Conservation (phyloP, 306 rosid genomes). For the Rosa rugosa region DNA sequence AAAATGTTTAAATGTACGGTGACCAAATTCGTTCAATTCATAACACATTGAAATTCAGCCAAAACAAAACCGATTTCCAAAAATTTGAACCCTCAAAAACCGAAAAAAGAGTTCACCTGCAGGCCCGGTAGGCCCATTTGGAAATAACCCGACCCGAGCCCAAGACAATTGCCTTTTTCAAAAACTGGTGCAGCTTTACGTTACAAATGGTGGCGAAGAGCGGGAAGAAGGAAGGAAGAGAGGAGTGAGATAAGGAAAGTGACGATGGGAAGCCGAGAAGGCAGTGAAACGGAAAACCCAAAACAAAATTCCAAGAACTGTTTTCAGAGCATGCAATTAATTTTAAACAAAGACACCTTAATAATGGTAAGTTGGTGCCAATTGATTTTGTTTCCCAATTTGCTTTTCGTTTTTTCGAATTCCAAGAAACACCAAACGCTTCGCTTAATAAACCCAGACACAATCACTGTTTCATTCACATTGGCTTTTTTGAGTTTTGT, state of each 20-base stretch:
- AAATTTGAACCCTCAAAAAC: not conserved
- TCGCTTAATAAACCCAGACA: not conserved
- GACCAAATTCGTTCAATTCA: not conserved
- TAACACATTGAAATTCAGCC: not conserved
- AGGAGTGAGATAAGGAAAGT: not conserved
- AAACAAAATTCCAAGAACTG: not conserved
- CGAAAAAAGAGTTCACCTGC: not conserved
- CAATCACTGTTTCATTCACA: not conserved
- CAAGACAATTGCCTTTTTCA: not conserved
- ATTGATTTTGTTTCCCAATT: not conserved
- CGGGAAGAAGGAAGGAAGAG: not conserved
- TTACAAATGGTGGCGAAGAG: not conserved
- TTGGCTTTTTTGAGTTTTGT: not conserved
- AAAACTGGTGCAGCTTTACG: not conserved
- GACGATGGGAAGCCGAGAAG: not conserved
- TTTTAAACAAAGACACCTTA: not conserved
- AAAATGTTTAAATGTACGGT: not conserved
- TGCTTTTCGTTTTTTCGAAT: not conserved
- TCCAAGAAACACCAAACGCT: not conserved
- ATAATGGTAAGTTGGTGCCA: not conserved
- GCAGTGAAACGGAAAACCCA: not conserved
- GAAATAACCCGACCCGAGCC: not conserved
- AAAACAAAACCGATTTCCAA: no score
- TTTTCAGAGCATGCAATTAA: not conserved
- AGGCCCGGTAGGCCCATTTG: not conserved